Base-by-base conservation (phyloP, 768 basidiomycete genomes). In the Leucosporidium scottii region DNA sequence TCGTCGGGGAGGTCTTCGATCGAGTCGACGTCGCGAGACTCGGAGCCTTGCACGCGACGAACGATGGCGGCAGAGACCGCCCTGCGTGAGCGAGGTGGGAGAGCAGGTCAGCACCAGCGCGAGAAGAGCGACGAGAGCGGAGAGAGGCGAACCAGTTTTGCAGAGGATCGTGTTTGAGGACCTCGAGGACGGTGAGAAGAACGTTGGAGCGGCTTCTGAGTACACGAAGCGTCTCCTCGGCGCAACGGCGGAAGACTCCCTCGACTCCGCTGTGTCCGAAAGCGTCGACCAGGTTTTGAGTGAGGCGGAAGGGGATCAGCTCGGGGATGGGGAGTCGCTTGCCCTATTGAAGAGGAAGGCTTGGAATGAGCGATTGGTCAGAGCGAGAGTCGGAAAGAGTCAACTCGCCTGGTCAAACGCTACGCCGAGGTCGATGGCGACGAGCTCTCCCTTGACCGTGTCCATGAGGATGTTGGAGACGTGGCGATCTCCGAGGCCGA, bases 351-450 rank as follows among this genome's bases (percentile, higher is more conserved):
- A n/a, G 28, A 44, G 51, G 25, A n/a, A 28, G 47, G n/a, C n/a
- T n/a, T 56, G 9, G 27, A 30, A 44, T 53, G 49, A 55, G 49
- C 13, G 39, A 10, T 25, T 47, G 53, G 6, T 23, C 5, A 49
- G 27, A 18, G 21, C 67, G 6, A 25, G n/a, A 39, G 20, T 34
- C 4, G 28, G 61, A 59, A 51, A 49, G 55, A 34, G 5, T 51
- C 30, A 59, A 51, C 39, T 30, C 23, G 75, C 82, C 72, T 68
- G 90, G 68, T 96, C 96, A 78, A 99, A 98, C 0, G 93, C 92
- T 67, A 98, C 92, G 1, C 94, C 94, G 1, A 98, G 82, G 78
- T 99, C 94, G 62, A 99, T 99, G 77, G 96, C 93, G 10, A 98
- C 86, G 55, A 93, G 82, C 75, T 98, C 91, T 21, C 94, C 94